Evolutionary conservation across 768 basidiomycete genomes (phyloP).

Genomic region (Termitomyces sp.): DNA sequence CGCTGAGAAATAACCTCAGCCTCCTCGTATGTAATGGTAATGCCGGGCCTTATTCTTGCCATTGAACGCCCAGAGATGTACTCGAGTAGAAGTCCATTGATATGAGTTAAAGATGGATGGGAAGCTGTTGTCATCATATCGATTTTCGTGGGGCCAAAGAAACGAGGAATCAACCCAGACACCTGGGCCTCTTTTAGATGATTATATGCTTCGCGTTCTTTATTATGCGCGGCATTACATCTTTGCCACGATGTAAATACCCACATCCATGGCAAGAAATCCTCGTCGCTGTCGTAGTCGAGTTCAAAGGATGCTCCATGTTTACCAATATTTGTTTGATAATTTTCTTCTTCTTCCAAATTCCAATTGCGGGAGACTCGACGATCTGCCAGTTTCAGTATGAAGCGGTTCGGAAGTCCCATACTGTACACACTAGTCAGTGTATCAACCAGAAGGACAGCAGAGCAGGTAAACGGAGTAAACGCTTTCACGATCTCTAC

Average conservation of each 20-base stretch:
- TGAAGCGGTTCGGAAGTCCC: not conserved
- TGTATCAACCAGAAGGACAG: not conserved
- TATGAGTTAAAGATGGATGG: too few relatives aligned
- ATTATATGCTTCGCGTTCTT: not conserved
- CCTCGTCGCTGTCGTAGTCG: not conserved
- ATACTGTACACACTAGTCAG: not conserved
- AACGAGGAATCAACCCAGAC: not conserved
- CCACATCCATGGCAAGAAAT: not conserved
- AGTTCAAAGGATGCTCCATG: not conserved
- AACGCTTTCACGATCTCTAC: not conserved
- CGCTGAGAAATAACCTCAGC: not conserved
- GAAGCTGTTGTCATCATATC: too few relatives aligned
- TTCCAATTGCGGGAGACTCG: not conserved
- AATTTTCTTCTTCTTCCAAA: not conserved
- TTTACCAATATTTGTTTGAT: not conserved
- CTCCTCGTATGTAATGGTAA: too few relatives aligned
- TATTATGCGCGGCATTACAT: not conserved
- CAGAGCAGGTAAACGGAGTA: not conserved
- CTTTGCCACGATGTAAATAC: not conserved
- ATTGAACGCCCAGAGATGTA: slow-evolving; percentile 1
- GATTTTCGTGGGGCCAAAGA: not conserved
- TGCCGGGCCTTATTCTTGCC: not conserved
- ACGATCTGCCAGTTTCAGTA: not conserved
- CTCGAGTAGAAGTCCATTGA: not conserved
- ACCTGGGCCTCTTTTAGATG: not conserved